phyloP scores from a whole-genome alignment of 2,329 filamentous ascomycete genomes.

The Furcasterigmium sp. region DNA sequence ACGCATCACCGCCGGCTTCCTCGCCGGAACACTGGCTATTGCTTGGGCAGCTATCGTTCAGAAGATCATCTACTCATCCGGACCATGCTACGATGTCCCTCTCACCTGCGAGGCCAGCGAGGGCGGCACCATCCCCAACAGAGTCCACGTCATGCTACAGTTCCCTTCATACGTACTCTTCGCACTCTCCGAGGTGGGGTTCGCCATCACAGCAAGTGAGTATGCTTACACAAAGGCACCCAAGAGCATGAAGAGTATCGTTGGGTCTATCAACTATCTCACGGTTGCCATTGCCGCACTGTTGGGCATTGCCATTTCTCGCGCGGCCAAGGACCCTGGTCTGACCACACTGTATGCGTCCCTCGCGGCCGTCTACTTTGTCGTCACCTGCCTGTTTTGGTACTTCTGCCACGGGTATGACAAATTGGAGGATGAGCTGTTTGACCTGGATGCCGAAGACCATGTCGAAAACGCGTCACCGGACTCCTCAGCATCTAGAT shows the following conservation, averaged over 20 bases:
- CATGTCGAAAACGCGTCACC: neutral
- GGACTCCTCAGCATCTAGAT: neutral
- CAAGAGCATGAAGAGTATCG: constrained; percentile 60
- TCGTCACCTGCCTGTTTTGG: constrained; percentile 49
- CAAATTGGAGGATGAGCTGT: constrained; percentile 29
- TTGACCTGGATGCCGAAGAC: constrained; percentile 23
- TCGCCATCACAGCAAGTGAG: constrained; percentile 64
- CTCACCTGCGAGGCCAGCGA: constrained; percentile 27
- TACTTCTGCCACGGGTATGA: constrained; percentile 31
- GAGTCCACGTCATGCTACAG: constrained; percentile 50
- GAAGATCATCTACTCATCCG: constrained; percentile 50
- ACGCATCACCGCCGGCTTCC: constrained; percentile 61
- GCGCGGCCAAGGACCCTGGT: constrained; percentile 59
- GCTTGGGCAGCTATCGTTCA: constrained; percentile 56
- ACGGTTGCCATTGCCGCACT: constrained; percentile 43
- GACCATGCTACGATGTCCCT: constrained; percentile 43
- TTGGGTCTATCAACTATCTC: constrained; percentile 54
- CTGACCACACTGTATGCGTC: constrained; percentile 63
- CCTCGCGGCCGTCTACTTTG: constrained; percentile 42
- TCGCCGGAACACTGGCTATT: constrained; percentile 47
- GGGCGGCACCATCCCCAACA: constrained; percentile 27
- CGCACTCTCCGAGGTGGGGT: constrained; percentile 55
- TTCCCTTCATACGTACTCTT: constrained; percentile 52
- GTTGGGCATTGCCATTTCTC: constrained; percentile 49
- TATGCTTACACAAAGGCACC: constrained; percentile 72